Percentiles rank a stretch among this genome's conserved stretches.
Conservation (phyloP, 176 grass and related monocot species). For the Zizania latifolia region DNA sequence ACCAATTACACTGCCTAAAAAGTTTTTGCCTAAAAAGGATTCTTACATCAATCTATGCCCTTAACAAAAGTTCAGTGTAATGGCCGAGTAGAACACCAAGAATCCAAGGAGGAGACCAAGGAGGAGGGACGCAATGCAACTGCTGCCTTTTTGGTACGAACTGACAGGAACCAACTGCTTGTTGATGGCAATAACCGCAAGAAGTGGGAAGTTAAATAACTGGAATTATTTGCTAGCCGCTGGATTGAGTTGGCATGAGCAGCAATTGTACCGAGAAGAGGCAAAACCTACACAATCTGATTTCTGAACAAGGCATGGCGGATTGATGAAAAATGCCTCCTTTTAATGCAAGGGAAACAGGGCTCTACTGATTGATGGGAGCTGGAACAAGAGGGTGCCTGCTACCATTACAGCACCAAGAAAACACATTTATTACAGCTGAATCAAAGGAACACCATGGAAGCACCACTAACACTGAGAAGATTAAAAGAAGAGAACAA, state of each 20-base stretch:
- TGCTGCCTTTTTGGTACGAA: too few relatives aligned
- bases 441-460: too few relatives aligned
- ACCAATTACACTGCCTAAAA: too few relatives aligned
- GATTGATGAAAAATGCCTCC: constrained; percentile 1
- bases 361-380: not conserved
- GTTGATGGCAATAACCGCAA: not conserved
- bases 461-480: not conserved
- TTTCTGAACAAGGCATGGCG: too few relatives aligned
- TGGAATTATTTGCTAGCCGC: not conserved
- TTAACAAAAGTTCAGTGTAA: too few relatives aligned
- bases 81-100: too few relatives aligned
- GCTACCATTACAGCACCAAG: constrained; percentile 6
- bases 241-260: not conserved
- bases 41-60: too few relatives aligned
- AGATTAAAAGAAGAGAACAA: not conserved
- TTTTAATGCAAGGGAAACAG: not conserved
- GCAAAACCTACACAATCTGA: constrained; percentile 22
- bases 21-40: too few relatives aligned
- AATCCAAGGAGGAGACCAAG: too few relatives aligned
- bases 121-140: too few relatives aligned
- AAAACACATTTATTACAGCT: not conserved
- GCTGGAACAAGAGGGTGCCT: constrained; percentile 8
- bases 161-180: too few relatives aligned
- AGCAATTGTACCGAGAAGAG: constrained; percentile 14
- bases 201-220: not conserved